These are phyloP conservation scores for Apodospora peruviana DNA, from an alignment of 495 filamentous ascomycete genomes.

Conservation along the genomic window DNA sequence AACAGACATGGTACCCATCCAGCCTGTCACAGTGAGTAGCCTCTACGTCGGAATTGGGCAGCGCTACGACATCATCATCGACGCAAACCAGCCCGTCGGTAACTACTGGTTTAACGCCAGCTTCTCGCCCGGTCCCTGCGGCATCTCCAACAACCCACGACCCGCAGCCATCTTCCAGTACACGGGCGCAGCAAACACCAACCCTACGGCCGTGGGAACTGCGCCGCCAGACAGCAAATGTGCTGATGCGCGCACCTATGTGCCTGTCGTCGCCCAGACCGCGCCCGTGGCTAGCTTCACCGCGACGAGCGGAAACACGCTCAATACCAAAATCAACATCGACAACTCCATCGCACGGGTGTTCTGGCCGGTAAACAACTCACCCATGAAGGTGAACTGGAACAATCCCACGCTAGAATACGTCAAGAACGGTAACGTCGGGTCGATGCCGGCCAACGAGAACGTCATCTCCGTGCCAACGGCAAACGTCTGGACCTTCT, in stretches of 20 bases:
- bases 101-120: constrained; percentile 52
- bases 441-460: constrained; percentile 15
- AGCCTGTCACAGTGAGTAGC: constrained; percentile 33
- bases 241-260: constrained; percentile 8
- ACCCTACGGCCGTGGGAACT: constrained; percentile 10
- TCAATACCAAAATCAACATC: constrained; percentile 19
- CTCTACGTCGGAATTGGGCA: constrained; percentile 57
- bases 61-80: constrained; percentile 62
- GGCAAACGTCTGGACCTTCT: constrained; percentile 30
- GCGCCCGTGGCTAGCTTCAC: constrained; percentile 16
- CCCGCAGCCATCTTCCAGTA: constrained; percentile 26
- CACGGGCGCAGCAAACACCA: constrained; percentile 13
- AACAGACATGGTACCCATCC: constrained; percentile 47
- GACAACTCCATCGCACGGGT: constrained; percentile 20
- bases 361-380: constrained; percentile 30
- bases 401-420: constrained; percentile 29
- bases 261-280: constrained; percentile 15
- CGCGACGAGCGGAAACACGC: constrained; percentile 5
- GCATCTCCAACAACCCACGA: constrained; percentile 15
- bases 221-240: constrained; percentile 16
- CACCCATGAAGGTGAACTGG: constrained; percentile 28
- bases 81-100: constrained; percentile 40
- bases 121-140: constrained; percentile 19
- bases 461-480: constrained; percentile 15
- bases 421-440: constrained; percentile 20